A percentile compares a stretch with the other conserved stretches of the same genome.
Conservation (phyloP, 2,329 filamentous ascomycete species). For the Pyrenophora teres region DNA sequence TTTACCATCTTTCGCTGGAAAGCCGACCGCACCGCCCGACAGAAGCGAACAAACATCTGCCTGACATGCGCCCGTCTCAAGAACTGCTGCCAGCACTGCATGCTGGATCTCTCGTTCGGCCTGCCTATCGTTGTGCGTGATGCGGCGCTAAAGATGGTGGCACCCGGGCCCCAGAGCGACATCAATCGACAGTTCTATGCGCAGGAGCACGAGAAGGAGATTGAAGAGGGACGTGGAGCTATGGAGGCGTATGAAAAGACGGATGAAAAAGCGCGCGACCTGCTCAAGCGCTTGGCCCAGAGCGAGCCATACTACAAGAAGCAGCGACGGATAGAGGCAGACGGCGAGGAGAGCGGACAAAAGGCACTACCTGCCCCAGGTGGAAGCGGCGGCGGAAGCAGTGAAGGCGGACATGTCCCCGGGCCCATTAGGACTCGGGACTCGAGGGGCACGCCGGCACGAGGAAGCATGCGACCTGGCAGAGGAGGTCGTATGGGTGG, state of each 20-base stretch:
- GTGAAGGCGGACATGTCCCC: slow-evolving; percentile 50
- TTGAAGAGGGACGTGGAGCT: slow-evolving; percentile 82
- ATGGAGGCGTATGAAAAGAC: slow-evolving; percentile 95
- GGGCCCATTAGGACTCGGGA: slow-evolving; percentile 81
- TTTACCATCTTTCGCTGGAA: slow-evolving; percentile 98
- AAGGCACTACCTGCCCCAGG: slow-evolving; percentile 50
- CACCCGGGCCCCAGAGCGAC: slow-evolving; percentile 85
- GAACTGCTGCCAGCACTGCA: slow-evolving; percentile 98
- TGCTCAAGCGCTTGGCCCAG: slow-evolving; percentile 80
- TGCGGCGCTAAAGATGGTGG: slow-evolving; percentile 96
- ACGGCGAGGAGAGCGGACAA: slow-evolving; percentile 50
- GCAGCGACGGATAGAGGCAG: slow-evolving; percentile 72
- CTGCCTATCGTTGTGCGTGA: slow-evolving; percentile 93
- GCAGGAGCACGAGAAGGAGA: slow-evolving; percentile 93
- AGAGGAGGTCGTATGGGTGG: slow-evolving; percentile 55
- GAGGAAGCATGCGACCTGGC: slow-evolving; percentile 47
- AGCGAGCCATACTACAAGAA: slow-evolving; percentile 97
- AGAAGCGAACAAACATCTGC: slow-evolving; percentile 94
- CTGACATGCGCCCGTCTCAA: slow-evolving; percentile 95
- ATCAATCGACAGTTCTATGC: slow-evolving; percentile 98
- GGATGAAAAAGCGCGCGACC: slow-evolving; percentile 91
- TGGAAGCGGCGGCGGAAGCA: slow-evolving; percentile 35
- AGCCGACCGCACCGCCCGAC: slow-evolving; percentile 84
- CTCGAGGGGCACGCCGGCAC: slow-evolving; percentile 46
- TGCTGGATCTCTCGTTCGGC: slow-evolving; percentile 96